phyloP scores from a whole-genome alignment of 1,139 yeast genomes.

The Yamadazyma dendronema region DNA sequence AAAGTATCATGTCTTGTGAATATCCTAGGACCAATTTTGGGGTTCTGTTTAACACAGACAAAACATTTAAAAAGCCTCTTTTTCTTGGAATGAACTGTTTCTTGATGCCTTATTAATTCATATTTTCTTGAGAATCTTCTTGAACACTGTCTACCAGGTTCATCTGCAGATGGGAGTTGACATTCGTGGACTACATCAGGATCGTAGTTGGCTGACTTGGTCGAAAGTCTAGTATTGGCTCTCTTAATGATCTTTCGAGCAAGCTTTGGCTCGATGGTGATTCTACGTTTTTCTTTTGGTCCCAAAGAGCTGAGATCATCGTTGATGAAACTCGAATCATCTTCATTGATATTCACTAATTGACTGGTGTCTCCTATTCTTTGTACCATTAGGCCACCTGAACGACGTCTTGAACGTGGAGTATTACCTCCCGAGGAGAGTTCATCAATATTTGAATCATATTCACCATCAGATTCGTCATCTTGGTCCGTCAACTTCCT shows the following conservation, averaged over 20 bases:
- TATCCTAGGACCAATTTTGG: constrained; percentile 57
- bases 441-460: constrained; percentile 1
- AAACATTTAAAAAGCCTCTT: constrained; percentile 85
- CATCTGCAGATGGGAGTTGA: constrained; percentile 47
- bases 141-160: constrained; percentile 59
- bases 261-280: constrained; percentile 26
- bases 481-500: constrained; percentile 14
- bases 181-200: constrained; percentile 52
- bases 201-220: constrained; percentile 46
- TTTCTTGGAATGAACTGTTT: constrained; percentile 89
- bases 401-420: neutral
- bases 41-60: constrained; percentile 70
- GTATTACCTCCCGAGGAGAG: neutral
- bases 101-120: constrained; percentile 92
- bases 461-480: constrained; percentile 15
- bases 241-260: constrained; percentile 25
- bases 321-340: constrained; percentile 22
- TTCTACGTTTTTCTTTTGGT: constrained; percentile 23
- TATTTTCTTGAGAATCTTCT: constrained; percentile 91
- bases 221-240: constrained; percentile 24
- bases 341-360: constrained; percentile 5
- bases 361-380: constrained; percentile 9
- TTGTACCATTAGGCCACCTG: constrained; percentile 6
- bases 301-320: constrained; percentile 23
- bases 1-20: constrained; percentile 94